Base-by-base conservation (phyloP, 345 rosid genomes). In the Kandelia obovata region DNA sequence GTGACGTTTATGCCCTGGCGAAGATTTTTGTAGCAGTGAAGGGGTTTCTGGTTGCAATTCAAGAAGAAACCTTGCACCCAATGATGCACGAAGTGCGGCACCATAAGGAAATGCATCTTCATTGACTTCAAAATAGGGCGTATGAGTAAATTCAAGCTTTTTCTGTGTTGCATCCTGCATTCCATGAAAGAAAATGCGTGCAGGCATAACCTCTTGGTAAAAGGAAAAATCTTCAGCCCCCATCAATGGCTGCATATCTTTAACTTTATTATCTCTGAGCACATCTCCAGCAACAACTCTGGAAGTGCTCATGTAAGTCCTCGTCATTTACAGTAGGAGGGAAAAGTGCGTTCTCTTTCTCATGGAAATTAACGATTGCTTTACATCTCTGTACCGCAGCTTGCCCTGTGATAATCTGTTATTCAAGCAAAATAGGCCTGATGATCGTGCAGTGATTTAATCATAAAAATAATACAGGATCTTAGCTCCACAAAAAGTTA, bases 191-290 rank as follows among this genome's bases (percentile, higher is more conserved):
- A 77, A 83, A 63, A 91, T 83, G 77, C 83, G 78, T 20, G 97
- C 98, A 4, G 98, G 95, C 7, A 87, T 64, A n/a, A 53, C 52
- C 79, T 94, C 92, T 76, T 88, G 96, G 78, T 91, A 94, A 74
- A 91, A 94, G 0, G 96, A 65, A 78, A 94, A 94, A 72, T 91
- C 98, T 74, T 94, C 98, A 17, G 96, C 78, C 61, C 96, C 97
- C 97, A 89, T 94, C 77, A 87, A 9, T 9, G 90, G 96, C 61
- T 84, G 80, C 92, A 87, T 87, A 43, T 73, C 83, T 5, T 74
- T 70, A 20, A 86, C 74, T 67, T 85, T 89, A 58, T n/a, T 62
- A 26, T 0, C 39, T 20, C 97, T 97, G 17, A 94, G 86, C 87
- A 91, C 32, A 61, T 85, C 90, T 8, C 82, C 80, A 0, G 95